Evolutionary conservation across 2,329 filamentous ascomycete species (phyloP).

Genomic region (Emergomyces pasteurianus): DNA sequence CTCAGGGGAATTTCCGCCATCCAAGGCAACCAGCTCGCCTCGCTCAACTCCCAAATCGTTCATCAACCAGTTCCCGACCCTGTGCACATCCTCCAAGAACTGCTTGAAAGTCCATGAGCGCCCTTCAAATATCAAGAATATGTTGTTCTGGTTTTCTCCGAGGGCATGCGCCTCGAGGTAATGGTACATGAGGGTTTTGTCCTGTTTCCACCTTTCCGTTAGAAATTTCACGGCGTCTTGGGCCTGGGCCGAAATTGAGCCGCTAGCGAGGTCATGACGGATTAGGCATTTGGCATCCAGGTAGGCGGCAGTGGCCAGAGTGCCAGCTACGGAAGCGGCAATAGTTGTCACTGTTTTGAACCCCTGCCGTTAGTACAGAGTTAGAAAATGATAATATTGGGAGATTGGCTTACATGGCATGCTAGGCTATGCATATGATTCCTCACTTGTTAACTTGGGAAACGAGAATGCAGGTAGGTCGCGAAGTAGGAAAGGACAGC

Average conservation of each 20-base stretch:
- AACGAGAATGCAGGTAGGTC: not conserved
- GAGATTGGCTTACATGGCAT: not conserved
- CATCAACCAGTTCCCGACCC: constrained; percentile 2
- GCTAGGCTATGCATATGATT: not conserved
- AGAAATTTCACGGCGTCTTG: not conserved
- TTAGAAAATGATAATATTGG: not conserved
- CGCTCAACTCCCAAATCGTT: not conserved
- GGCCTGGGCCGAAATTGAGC: not conserved
- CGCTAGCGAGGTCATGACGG: not conserved
- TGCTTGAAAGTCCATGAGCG: constrained; percentile 1
- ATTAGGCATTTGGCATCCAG: constrained; percentile 1
- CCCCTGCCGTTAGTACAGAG: not conserved
- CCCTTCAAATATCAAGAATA: not conserved
- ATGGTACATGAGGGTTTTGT: constrained; percentile 3
- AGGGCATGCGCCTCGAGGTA: not conserved
- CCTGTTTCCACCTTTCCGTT: not conserved
- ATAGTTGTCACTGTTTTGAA: not conserved
- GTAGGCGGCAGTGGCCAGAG: not conserved
- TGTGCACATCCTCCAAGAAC: not conserved
- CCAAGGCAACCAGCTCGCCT: constrained; percentile 36
- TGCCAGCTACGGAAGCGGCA: not conserved
- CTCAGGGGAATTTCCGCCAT: constrained; percentile 39
- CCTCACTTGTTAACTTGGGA: too few relatives aligned
- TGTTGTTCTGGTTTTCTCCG: not conserved
- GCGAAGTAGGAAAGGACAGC: not conserved